A percentile compares a stretch with the other conserved stretches of the same genome.
Conservation (phyloP, 306 rosid genomes). For the Rosa chinensis region DNA sequence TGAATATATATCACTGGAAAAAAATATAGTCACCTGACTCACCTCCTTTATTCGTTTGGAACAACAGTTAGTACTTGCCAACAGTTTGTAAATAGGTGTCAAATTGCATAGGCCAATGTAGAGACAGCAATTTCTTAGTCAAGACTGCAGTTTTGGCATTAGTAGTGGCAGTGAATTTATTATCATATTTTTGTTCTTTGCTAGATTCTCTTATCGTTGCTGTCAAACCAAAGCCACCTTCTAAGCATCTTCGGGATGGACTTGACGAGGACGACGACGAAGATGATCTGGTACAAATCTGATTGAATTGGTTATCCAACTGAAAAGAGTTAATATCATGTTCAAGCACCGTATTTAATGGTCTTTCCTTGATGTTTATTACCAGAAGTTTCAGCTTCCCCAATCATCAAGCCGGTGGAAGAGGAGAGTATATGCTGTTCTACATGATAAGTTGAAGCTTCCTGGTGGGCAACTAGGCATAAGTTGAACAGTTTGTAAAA, state of each 20-base stretch:
- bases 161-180: background rate
- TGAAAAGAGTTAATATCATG: constrained; percentile 16
- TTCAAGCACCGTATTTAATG: background rate
- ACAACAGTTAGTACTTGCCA: background rate
- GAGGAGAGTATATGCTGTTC: constrained; percentile 66
- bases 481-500: constrained; percentile 13
- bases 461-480: constrained; percentile 51
- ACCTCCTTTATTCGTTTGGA: background rate
- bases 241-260: constrained; percentile 45
- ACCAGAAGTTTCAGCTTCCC: constrained; percentile 88
- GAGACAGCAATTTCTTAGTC: background rate
- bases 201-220: constrained; percentile 81
- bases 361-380: constrained; percentile 30
- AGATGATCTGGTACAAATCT: constrained; percentile 68
- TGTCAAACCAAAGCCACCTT: constrained; percentile 91
- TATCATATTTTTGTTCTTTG: constrained; percentile 16
- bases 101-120: background rate
- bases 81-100: background rate
- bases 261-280: constrained; percentile 68
- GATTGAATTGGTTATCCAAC: constrained; percentile 12
- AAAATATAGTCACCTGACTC: background rate
- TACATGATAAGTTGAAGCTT: constrained; percentile 83
- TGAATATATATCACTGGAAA: background rate
- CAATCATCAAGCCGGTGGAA: constrained; percentile 80
- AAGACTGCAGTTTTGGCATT: background rate